These are phyloP conservation scores for Retiboletus flavoniger DNA, from an alignment of 1,284 basidiomycete species.

Conservation along the genomic window DNA sequence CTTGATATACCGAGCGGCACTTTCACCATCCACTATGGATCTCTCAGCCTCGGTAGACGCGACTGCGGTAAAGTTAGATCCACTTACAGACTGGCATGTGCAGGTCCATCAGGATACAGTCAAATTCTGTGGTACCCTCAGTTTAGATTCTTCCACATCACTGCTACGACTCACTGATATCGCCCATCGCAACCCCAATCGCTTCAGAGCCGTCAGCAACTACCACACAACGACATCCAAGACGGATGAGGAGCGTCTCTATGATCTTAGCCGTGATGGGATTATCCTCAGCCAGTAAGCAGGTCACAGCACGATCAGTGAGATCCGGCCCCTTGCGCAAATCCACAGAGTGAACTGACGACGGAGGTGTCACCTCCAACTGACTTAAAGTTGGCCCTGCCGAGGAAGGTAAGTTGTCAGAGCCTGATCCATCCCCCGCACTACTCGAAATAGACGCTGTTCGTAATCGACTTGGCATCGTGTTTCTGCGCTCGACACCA, in stretches of 20 bases:
- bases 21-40: slow-evolving; percentile 79
- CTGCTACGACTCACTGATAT: slow-evolving; percentile 71
- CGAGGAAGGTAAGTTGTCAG: slow-evolving; percentile 70
- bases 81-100: slow-evolving; percentile 85
- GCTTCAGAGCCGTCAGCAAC: slow-evolving; percentile 96
- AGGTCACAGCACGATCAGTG: slow-evolving; percentile 80
- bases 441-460: slow-evolving; percentile 82
- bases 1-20: slow-evolving; percentile 91
- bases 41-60: slow-evolving; percentile 1
- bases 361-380: slow-evolving; percentile 64
- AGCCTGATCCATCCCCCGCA: slow-evolving; percentile 71
- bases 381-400: slow-evolving; percentile 52
- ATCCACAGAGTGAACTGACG: slow-evolving; percentile 77
- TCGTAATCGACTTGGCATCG: slow-evolving; percentile 83
- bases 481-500: slow-evolving; percentile 73
- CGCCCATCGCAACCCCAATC: slow-evolving; percentile 94
- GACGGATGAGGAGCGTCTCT: slow-evolving; percentile 86
- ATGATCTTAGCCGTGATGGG: slow-evolving; percentile 96
- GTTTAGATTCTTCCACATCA: slow-evolving; percentile 5
- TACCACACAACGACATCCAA: slow-evolving; percentile 92
- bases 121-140: slow-evolving; percentile 61
- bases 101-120: slow-evolving; percentile 86
- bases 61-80: not conserved
- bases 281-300: slow-evolving; percentile 95
- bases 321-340: slow-evolving; percentile 68